These are phyloP conservation scores for Globisporangium solare DNA, from an alignment of 352 stramenopile species.

Conservation along the genomic window DNA sequence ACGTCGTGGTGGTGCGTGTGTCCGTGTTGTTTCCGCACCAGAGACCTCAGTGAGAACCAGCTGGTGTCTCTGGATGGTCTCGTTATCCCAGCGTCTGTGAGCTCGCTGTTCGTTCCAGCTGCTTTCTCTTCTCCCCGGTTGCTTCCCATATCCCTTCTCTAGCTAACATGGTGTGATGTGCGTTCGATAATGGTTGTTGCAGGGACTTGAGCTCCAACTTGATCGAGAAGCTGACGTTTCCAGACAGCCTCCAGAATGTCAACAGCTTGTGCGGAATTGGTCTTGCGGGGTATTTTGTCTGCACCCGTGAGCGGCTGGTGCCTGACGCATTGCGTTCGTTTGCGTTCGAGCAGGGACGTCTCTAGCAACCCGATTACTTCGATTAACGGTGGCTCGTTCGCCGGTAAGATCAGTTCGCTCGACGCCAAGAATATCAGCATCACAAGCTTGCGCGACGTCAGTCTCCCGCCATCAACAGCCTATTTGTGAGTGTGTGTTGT, in stretches of 20 bases:
- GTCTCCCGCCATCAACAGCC: conserved; percentile 5
- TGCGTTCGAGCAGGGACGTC: conserved; percentile 2
- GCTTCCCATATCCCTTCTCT: neutral
- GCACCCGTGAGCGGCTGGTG: no score
- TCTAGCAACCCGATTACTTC: conserved; percentile 11
- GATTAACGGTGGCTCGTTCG: neutral
- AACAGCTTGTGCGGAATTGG: neutral
- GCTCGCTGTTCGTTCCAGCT: conserved; percentile 1
- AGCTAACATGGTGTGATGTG: neutral
- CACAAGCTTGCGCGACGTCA: conserved; percentile 5
- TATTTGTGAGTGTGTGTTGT: conserved; percentile 5
- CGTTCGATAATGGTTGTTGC: neutral
- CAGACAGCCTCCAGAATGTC: conserved; percentile 6
- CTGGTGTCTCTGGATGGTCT: conserved; percentile 7
- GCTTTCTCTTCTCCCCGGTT: no score
- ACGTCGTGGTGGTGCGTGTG: neutral
- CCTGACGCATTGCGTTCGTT: neutral
- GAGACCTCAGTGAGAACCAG: conserved; percentile 6
- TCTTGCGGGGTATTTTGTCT: neutral
- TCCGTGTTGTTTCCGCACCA: neutral
- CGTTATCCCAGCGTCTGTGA: conserved; percentile 7
- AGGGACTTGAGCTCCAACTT: conserved; percentile 12
- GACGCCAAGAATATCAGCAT: conserved; percentile 12
- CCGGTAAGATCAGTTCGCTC: neutral
- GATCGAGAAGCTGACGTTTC: conserved; percentile 9